These are phyloP conservation scores for Pseudocercospora vitis DNA, from an alignment of 2,329 filamentous ascomycete species.

Conservation along the genomic window DNA sequence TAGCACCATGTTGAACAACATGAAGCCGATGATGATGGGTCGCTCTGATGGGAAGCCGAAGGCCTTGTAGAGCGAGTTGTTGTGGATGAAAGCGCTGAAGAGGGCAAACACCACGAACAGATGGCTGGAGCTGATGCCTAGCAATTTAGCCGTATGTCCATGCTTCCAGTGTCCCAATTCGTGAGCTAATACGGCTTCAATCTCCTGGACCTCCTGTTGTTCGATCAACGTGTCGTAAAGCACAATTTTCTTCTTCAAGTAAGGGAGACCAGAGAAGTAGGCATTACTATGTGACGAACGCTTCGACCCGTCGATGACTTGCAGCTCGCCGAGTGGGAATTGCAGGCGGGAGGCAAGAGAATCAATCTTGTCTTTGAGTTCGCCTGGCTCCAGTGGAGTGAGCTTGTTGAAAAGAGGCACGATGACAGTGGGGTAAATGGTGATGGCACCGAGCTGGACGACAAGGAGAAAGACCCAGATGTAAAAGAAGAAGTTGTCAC, in stretches of 20 bases:
- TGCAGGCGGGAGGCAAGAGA: constrained; percentile 76
- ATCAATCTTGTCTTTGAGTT: constrained; percentile 86
- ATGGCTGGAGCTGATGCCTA: constrained; percentile 78
- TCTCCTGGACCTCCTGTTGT: constrained; percentile 87
- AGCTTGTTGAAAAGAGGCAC: constrained; percentile 98
- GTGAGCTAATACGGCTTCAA: constrained; percentile 91
- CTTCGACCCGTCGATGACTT: constrained; percentile 92
- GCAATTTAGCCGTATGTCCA: constrained; percentile 88
- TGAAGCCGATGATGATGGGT: constrained; percentile 95
- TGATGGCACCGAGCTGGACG: constrained; percentile 91
- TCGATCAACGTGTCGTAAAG: constrained; percentile 98
- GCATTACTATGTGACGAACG: constrained; percentile 85
- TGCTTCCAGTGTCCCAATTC: constrained; percentile 97
- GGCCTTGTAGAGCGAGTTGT: constrained; percentile 81
- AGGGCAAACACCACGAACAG: constrained; percentile 95
- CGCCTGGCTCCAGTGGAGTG: constrained; percentile 82
- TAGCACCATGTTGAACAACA: constrained; percentile 95
- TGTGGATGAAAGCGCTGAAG: constrained; percentile 97
- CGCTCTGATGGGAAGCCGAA: constrained; percentile 84
- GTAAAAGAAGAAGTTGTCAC: constrained; percentile 95
- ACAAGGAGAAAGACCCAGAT: constrained; percentile 89
- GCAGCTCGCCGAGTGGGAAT: constrained; percentile 88
- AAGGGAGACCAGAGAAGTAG: constrained; percentile 95
- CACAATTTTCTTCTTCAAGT: constrained; percentile 99
- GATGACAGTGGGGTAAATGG: constrained; percentile 92